Percentiles rank a stretch among this genome's conserved stretches.
Evolutionary conservation across 306 rosid genomes (phyloP).

Genomic region (Begonia masoniana): DNA sequence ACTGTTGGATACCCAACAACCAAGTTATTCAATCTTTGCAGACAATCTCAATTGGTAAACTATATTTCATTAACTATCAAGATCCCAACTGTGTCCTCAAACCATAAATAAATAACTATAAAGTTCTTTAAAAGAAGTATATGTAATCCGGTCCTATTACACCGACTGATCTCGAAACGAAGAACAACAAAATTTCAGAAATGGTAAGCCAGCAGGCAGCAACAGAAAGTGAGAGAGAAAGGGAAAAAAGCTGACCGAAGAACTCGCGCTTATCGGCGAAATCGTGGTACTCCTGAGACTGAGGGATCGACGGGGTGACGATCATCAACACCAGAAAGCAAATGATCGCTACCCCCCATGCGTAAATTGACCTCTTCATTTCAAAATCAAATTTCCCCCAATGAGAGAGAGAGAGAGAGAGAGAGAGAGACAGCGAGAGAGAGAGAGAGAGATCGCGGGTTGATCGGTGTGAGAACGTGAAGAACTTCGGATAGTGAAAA

Average conservation of each 20-base stretch:
- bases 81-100: not conserved
- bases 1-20: too few species aligned
- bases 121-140: too few species aligned
- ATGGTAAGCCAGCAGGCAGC: not conserved
- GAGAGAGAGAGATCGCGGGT: not conserved
- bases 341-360: conserved; percentile 36
- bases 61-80: not conserved
- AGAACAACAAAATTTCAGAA: too few species aligned
- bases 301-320: conserved; percentile 71
- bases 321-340: conserved; percentile 61
- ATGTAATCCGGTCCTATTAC: too few species aligned
- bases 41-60: too few species aligned
- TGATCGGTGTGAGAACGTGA: not conserved
- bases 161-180: too few species aligned
- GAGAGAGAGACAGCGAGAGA: not conserved
- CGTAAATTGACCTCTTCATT: conserved; percentile 23
- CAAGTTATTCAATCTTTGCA: too few species aligned
- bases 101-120: too few species aligned
- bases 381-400: not conserved
- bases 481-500: too few species aligned
- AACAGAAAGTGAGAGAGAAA: conserved; percentile 1
- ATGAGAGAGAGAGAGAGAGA: not conserved
- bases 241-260: conserved; percentile 33
- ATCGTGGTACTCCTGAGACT: conserved; percentile 64
- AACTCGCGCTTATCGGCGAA: conserved; percentile 73